These are phyloP conservation scores for Hysterangium stoloniferum DNA, from an alignment of 768 basidiomycete species.

Conservation along the genomic window DNA sequence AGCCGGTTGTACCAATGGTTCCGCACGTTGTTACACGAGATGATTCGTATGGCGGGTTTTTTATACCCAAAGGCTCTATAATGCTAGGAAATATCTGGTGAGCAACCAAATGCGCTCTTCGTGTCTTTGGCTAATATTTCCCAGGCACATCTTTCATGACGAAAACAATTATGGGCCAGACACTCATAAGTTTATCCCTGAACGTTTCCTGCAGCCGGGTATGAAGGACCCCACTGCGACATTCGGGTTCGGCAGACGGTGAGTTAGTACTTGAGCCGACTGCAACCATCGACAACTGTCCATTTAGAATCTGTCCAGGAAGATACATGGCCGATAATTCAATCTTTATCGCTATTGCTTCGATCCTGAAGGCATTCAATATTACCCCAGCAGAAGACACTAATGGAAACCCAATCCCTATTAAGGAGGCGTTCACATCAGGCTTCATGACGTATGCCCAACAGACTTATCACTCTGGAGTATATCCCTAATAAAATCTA, in stretches of 20 bases:
- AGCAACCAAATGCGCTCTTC: not conserved
- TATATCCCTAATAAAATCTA: no score
- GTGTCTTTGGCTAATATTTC: not conserved
- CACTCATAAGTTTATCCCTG: conserved; percentile 13
- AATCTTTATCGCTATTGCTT: conserved; percentile 39
- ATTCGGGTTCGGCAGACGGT: conserved; percentile 7
- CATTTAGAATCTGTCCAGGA: conserved; percentile 44
- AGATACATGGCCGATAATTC: conserved; percentile 42
- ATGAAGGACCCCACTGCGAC: conserved; percentile 10
- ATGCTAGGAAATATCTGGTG: conserved; percentile 1
- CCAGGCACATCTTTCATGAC: conserved; percentile 1
- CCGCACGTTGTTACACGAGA: not conserved
- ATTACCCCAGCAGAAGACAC: conserved; percentile 35
- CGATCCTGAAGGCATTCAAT: conserved; percentile 38
- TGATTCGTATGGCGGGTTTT: not conserved
- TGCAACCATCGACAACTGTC: not conserved
- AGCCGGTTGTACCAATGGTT: conserved; percentile 8
- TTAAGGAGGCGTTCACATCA: conserved; percentile 28
- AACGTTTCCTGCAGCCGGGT: conserved; percentile 30
- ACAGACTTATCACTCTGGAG: no score
- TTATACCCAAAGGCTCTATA: not conserved
- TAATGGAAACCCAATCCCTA: conserved; percentile 31
- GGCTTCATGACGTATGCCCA: conserved; percentile 3
- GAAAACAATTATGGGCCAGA: conserved; percentile 2
- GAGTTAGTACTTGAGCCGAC: not conserved